Conservation (phyloP, 169 alveolate species). For the Eimeria acervulina region DNA sequence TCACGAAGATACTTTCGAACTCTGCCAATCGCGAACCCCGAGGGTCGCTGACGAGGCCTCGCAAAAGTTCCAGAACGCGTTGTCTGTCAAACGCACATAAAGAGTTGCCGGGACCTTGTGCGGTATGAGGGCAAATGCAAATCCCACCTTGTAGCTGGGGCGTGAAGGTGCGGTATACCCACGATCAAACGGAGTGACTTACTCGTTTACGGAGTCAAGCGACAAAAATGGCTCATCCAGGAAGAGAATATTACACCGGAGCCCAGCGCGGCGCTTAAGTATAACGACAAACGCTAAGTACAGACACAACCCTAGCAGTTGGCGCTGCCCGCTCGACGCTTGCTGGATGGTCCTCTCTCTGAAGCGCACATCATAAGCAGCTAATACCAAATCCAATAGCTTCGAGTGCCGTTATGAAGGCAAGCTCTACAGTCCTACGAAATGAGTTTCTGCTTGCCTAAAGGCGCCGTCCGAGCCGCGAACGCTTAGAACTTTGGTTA, state of each 20-base stretch:
- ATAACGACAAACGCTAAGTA: slow-evolving; percentile 60
- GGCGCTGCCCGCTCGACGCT: slow-evolving; percentile 77
- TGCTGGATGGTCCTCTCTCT: slow-evolving; percentile 73
- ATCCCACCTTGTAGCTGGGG: not conserved
- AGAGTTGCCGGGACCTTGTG: not conserved
- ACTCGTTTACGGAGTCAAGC: slow-evolving; percentile 56
- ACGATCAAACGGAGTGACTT: not conserved
- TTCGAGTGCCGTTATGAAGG: not conserved
- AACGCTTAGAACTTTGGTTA: slow-evolving; percentile 57
- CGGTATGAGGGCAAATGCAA: not conserved
- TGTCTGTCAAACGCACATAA: slow-evolving; percentile 14
- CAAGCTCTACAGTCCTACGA: not conserved
- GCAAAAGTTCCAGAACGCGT: slow-evolving; percentile 38
- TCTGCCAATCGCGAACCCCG: slow-evolving; percentile 43
- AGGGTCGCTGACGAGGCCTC: slow-evolving; percentile 63
- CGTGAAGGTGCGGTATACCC: not conserved
- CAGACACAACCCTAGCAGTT: slow-evolving; percentile 62
- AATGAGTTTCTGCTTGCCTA: slow-evolving; percentile 39
- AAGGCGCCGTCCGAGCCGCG: slow-evolving; percentile 78
- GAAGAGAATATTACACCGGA: slow-evolving; percentile 45
- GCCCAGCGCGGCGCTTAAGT: slow-evolving; percentile 72
- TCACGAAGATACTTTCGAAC: slow-evolving; percentile 52
- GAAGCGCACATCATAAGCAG: not conserved
- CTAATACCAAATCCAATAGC: not conserved
- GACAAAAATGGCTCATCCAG: slow-evolving; percentile 72